Evolutionary conservation across 495 filamentous ascomycete species (phyloP), one percentile per base, ranked within the genome.

Genomic region (Penicillium silybi): DNA sequence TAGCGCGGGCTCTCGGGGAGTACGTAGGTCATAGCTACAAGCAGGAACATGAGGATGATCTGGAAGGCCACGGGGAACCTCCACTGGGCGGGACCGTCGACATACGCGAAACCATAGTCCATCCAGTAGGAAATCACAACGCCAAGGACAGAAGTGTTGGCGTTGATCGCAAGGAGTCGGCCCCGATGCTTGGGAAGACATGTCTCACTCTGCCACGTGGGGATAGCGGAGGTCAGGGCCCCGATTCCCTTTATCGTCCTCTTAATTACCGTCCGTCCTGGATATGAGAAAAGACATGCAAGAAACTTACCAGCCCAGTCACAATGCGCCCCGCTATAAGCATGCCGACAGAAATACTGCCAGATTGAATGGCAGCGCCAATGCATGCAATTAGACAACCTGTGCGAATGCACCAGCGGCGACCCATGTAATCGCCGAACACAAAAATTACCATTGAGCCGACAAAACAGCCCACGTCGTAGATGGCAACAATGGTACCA

Each of bases 211-310:
- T 88, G 86, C 54, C 87, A 89, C n/a, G n/a, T n/a, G n/a, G n/a
- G n/a, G n/a, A n/a, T n/a, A n/a, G n/a, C n/a, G n/a, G n/a, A n/a
- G n/a, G n/a, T n/a, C n/a, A n/a, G n/a, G n/a, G n/a, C n/a, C n/a
- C n/a, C n/a, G 0, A 83, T 86, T 1, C 84, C 84, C n/a, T n/a
- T n/a, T 43, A 88, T 85, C 4, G 83, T 86, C 0, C 74, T 80
- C 0, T 81, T 86, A 63, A 86, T 88, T 59, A 87, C 85, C n/a
- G n/a, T 37, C 84, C 85, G 51, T 87, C n/a, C n/a, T n/a, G n/a
- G n/a, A n/a, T n/a, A n/a, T n/a, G n/a, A n/a, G n/a, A n/a, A n/a
- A n/a, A n/a, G n/a, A n/a, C n/a, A n/a, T n/a, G n/a, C n/a, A n/a
- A n/a, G n/a, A n/a, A n/a, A n/a, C n/a, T 89, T 6, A 81, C 84